Evolutionary conservation across 1,139 yeast genomes (phyloP).

Genomic region (Taphrina pruni): DNA sequence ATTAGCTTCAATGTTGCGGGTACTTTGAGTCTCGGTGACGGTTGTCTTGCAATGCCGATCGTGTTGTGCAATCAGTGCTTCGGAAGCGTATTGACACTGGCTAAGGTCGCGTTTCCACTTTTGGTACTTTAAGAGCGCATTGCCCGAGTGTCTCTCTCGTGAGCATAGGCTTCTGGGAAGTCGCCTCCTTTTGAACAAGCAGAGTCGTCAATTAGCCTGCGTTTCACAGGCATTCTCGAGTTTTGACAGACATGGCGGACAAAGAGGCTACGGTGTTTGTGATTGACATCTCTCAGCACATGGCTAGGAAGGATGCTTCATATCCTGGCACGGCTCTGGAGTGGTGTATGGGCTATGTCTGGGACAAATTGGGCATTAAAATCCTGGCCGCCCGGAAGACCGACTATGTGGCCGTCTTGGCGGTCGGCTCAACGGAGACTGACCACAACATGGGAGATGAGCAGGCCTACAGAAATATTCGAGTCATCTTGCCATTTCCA

Average conservation of each 20-base stretch:
- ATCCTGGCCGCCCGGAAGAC: slow-evolving; percentile 61
- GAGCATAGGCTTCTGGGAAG: no score
- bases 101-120: no score
- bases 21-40: no score
- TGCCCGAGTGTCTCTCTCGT: no score
- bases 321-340: slow-evolving; percentile 53
- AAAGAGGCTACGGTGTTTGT: slow-evolving; percentile 57
- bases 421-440: slow-evolving; percentile 53
- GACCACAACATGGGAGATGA: slow-evolving; percentile 26
- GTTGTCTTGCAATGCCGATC: no score
- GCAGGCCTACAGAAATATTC: slow-evolving; percentile 12
- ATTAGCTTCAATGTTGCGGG: no score
- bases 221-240: no score
- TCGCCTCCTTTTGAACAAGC: no score
- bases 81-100: no score
- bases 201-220: no score
- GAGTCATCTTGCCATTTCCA: slow-evolving; percentile 27
- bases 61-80: no score
- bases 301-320: slow-evolving; percentile 52
- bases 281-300: slow-evolving; percentile 59
- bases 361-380: slow-evolving; percentile 57
- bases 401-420: slow-evolving; percentile 60
- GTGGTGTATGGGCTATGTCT: slow-evolving; percentile 55
- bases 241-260: slow-evolving; percentile 40
- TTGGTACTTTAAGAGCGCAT: no score